phyloP scores from a whole-genome alignment of 139 green algal genomes.

The Eudorina sp. region DNA sequence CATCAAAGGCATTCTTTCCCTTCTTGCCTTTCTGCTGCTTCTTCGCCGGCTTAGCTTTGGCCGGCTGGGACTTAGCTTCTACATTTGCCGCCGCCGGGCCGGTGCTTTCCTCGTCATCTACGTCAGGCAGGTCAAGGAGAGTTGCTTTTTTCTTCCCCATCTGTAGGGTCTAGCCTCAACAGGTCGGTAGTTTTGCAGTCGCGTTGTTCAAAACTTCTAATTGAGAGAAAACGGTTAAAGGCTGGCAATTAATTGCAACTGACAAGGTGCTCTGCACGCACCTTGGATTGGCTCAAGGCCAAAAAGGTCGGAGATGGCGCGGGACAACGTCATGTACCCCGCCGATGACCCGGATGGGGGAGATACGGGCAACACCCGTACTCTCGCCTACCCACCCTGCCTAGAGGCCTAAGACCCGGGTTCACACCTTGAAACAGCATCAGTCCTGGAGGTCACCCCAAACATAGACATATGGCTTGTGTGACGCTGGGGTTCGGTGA shows the following conservation, averaged over 20 bases:
- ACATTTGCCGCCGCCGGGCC: constrained; percentile 9
- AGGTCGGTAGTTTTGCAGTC: background rate
- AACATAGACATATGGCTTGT: no score
- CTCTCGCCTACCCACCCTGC: no score
- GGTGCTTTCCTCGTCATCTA: constrained; percentile 20
- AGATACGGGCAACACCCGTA: no score
- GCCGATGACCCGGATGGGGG: no score
- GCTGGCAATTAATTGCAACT: background rate
- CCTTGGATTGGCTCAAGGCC: constrained; percentile 26
- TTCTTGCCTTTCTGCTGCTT: constrained; percentile 83
- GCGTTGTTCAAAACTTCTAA: background rate
- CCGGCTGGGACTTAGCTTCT: constrained; percentile 20
- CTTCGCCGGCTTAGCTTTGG: constrained; percentile 52
- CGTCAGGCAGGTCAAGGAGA: constrained; percentile 39
- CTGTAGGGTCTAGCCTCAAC: background rate
- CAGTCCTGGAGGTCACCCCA: no score
- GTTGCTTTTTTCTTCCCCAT: constrained; percentile 63
- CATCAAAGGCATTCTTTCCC: constrained; percentile 62
- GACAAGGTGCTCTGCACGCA: background rate
- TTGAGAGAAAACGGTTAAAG: background rate
- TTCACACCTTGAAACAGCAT: no score
- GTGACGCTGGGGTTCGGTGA: no score
- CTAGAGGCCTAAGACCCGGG: no score
- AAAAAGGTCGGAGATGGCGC: background rate
- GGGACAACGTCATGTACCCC: background rate